Evolutionary conservation across 2,329 filamentous ascomycete species (phyloP).

Genomic region (Orbilia brochopaga): DNA sequence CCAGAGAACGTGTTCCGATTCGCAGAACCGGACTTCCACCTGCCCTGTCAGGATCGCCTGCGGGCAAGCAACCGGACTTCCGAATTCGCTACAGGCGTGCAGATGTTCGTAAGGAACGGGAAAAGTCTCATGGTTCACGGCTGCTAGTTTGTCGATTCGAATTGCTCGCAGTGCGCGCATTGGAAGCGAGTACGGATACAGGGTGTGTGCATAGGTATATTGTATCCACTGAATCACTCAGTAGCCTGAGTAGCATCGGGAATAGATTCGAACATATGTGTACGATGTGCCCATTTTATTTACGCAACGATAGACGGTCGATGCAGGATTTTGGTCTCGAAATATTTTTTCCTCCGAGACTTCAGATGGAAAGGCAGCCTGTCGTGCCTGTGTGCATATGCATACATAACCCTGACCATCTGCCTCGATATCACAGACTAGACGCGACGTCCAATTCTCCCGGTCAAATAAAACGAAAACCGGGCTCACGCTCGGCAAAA

Average conservation of each 20-base stretch:
- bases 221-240: no score
- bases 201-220: no score
- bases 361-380: conserved; percentile 39
- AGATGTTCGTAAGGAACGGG: no score
- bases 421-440: no score
- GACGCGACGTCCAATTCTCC: conserved; percentile 36
- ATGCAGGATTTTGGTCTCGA: neutral
- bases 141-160: no score
- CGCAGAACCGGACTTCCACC: conserved; percentile 45
- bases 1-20: conserved; percentile 49
- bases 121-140: no score
- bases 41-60: conserved; percentile 42
- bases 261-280: no score
- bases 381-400: conserved; percentile 23
- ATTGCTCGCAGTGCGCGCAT: no score
- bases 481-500: conserved; percentile 13
- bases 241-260: no score
- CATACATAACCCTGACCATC: conserved; percentile 47
- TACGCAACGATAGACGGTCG: neutral
- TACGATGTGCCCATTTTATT: no score
- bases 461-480: conserved; percentile 42
- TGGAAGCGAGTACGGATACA: no score
- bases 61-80: conserved; percentile 11
- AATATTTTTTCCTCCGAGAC: conserved; percentile 46
- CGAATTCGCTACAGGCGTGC: neutral